phyloP scores from a whole-genome alignment of 1,284 basidiomycete genomes.

The Anthracocystis setariae region DNA sequence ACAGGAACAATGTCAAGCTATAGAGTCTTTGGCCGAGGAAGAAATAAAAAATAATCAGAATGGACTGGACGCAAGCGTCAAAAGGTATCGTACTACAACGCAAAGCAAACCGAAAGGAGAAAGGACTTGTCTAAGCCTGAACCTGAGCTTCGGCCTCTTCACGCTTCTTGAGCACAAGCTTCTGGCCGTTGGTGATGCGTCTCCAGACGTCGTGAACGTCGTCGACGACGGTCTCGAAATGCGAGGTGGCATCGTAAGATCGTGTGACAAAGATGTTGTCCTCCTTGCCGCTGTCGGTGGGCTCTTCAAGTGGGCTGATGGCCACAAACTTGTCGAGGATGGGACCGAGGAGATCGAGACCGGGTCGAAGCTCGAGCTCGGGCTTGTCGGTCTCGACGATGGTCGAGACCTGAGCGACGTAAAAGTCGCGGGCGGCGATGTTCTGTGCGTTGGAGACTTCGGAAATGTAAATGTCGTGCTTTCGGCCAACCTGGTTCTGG shows the following conservation, averaged over 20 bases:
- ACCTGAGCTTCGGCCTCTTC: constrained; percentile 64
- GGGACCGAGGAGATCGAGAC: constrained; percentile 88
- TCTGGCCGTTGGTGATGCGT: constrained; percentile 63
- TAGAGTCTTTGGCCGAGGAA: constrained; percentile 8
- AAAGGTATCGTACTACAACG: constrained; percentile 12
- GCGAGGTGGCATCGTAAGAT: constrained; percentile 97
- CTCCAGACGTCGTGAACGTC: constrained; percentile 67
- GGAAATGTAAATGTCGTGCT: constrained; percentile 99
- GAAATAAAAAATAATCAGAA: too few relatives aligned
- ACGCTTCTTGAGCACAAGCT: constrained; percentile 65
- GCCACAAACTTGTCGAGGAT: constrained; percentile 98
- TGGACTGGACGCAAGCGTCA: not conserved
- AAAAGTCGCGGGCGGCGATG: constrained; percentile 92
- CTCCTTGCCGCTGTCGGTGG: constrained; percentile 79
- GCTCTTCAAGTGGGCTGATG: constrained; percentile 87
- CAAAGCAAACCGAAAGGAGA: not conserved
- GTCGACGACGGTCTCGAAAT: constrained; percentile 86
- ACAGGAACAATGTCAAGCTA: not conserved
- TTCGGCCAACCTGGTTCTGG: constrained; percentile 93
- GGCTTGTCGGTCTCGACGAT: constrained; percentile 95
- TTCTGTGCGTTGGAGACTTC: constrained; percentile 97
- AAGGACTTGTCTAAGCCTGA: constrained; percentile 38
- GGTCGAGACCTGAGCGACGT: constrained; percentile 97
- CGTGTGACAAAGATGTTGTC: constrained; percentile 96
- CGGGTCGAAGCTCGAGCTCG: constrained; percentile 90